These are phyloP conservation scores for Ophiostoma ips DNA, from an alignment of 2,329 filamentous ascomycete species.

Conservation along the genomic window DNA sequence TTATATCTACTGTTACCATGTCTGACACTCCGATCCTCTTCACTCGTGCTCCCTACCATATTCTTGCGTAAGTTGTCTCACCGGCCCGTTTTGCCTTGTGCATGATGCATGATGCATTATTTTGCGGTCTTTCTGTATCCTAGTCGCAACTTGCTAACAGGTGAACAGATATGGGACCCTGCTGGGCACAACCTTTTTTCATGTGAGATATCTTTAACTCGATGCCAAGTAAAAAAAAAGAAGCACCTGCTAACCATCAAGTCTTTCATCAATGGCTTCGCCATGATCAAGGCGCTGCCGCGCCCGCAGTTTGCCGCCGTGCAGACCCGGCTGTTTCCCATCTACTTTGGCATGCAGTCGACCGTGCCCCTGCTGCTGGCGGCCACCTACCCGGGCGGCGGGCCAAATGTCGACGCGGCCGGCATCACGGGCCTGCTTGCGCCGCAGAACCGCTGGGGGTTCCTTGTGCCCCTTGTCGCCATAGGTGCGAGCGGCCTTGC, in stretches of 20 bases:
- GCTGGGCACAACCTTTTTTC: conserved; percentile 75
- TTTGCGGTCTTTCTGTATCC: too few species aligned
- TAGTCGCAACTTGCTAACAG: too few species aligned
- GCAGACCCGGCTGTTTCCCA: conserved; percentile 68
- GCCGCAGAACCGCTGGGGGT: conserved; percentile 45
- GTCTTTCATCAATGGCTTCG: conserved; percentile 60
- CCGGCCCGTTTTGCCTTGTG: too few species aligned
- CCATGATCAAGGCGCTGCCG: conserved; percentile 64
- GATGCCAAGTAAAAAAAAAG: too few species aligned
- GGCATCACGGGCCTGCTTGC: conserved; percentile 44
- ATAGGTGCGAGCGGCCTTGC: conserved; percentile 57
- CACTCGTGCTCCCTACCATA: conserved; percentile 59
- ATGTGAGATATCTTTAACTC: conserved; percentile 41
- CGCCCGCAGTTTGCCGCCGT: conserved; percentile 69
- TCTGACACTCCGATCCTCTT: conserved; percentile 35
- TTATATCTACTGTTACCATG: conserved; percentile 24
- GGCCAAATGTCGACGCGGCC: conserved; percentile 23
- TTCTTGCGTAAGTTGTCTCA: conserved; percentile 46
- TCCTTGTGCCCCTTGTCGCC: conserved; percentile 52
- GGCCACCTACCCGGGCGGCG: conserved; percentile 60
- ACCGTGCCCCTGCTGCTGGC: conserved; percentile 58
- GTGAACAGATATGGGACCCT: conserved; percentile 83
- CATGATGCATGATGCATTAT: too few species aligned
- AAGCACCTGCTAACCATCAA: neutral
- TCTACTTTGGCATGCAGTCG: conserved; percentile 80